Evolutionary conservation across 2,329 filamentous ascomycete species (phyloP).

Genomic region (Neofusicoccum umdonicola): DNA sequence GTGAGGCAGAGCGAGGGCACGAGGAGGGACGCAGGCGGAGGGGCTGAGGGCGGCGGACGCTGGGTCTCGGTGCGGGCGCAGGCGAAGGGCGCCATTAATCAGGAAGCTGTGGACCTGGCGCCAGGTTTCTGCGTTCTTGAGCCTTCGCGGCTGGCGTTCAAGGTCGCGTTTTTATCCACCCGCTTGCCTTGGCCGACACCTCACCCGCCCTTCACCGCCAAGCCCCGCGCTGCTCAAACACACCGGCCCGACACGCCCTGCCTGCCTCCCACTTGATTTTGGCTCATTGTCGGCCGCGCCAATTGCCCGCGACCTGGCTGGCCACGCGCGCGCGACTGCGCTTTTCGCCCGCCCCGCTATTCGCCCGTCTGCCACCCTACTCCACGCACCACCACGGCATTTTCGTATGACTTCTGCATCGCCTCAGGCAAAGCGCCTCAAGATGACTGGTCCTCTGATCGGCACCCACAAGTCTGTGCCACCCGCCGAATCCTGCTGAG

Average conservation of each 20-base stretch:
- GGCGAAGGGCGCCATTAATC: conserved; percentile 6
- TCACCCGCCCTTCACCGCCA: conserved; percentile 12
- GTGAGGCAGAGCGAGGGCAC: not conserved
- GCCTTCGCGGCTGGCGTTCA: conserved; percentile 11
- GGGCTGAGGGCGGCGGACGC: not conserved
- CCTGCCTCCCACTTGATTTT: not conserved
- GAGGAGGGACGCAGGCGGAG: not conserved
- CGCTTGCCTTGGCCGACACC: conserved; percentile 3
- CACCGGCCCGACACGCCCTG: conserved; percentile 6
- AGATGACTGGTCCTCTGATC: conserved; percentile 68
- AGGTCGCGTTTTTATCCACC: conserved; percentile 12
- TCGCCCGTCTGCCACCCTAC: not conserved
- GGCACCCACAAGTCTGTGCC: conserved; percentile 76
- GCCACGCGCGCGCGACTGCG: not conserved
- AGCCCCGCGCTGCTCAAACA: conserved; percentile 14
- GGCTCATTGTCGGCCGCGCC: not conserved
- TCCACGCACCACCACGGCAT: conserved; percentile 33
- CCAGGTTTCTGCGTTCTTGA: conserved; percentile 8
- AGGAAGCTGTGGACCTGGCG: conserved; percentile 13
- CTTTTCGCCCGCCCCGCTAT: conserved; percentile 2
- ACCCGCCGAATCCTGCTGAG: not conserved
- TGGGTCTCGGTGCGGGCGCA: conserved; percentile 4
- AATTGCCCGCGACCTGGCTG: not conserved
- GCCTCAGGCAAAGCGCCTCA: conserved; percentile 71
- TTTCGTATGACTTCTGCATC: conserved; percentile 24